Conservation (phyloP, 192 early-diverging fungal genomes). For the Umbelopsis sp. region DNA sequence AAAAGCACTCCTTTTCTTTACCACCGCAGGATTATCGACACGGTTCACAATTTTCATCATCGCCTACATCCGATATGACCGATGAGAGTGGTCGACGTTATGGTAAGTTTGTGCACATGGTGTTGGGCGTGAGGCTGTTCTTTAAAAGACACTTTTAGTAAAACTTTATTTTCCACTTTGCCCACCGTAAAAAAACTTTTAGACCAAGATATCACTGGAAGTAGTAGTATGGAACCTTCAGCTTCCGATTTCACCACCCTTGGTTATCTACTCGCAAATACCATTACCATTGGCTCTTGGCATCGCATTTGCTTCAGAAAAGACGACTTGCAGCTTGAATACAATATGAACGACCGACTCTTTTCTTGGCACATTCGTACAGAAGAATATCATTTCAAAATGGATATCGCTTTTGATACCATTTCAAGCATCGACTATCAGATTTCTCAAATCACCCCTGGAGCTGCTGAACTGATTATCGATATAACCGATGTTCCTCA, state of each 20-base stretch:
- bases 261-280: slow-evolving; percentile 48
- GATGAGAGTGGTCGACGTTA: slow-evolving; percentile 1
- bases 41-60: slow-evolving; percentile 11
- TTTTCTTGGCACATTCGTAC: slow-evolving; percentile 67
- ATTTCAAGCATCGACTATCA: slow-evolving; percentile 54
- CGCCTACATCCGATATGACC: not conserved
- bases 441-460: not conserved
- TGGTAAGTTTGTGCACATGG: slow-evolving; percentile 12
- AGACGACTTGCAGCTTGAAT: slow-evolving; percentile 56
- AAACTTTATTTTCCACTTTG: not conserved
- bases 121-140: not conserved
- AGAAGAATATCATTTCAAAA: slow-evolving; percentile 58
- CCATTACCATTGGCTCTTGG: slow-evolving; percentile 66
- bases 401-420: slow-evolving; percentile 57
- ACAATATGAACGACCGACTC: slow-evolving; percentile 43
- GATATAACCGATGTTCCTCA: slow-evolving; percentile 55
- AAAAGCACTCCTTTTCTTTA: slow-evolving; percentile 2
- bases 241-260: not conserved
- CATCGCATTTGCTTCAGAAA: slow-evolving; percentile 52
- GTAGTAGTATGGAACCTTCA: not conserved
- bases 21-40: not conserved
- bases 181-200: no score
- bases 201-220: not conserved
- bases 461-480: slow-evolving; percentile 27
- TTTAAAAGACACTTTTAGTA: no score